These are phyloP conservation scores for Suhomyces coccinellae DNA, from an alignment of 1,139 yeast species.

Conservation along the genomic window DNA sequence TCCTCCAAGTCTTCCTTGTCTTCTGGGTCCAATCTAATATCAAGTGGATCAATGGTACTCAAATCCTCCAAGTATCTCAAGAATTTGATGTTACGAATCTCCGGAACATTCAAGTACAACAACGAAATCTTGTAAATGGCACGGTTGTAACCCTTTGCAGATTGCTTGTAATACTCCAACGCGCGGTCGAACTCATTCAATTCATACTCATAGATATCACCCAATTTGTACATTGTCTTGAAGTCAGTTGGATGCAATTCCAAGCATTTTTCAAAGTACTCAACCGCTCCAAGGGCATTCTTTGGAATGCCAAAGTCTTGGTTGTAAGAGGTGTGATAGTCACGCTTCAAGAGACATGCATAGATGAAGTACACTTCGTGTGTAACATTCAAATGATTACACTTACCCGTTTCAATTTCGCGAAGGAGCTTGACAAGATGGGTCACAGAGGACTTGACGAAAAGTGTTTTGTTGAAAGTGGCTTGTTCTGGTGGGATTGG, in stretches of 20 bases:
- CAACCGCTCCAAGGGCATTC: slow-evolving; percentile 32
- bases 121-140: slow-evolving; percentile 47
- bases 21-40: slow-evolving; percentile 37
- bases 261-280: slow-evolving; percentile 36
- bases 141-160: slow-evolving; percentile 48
- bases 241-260: slow-evolving; percentile 34
- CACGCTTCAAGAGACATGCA: slow-evolving; percentile 43
- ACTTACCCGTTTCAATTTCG: slow-evolving; percentile 32
- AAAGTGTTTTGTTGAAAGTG: slow-evolving; percentile 35
- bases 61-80: slow-evolving; percentile 41
- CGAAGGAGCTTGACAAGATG: slow-evolving; percentile 41
- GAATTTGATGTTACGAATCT: slow-evolving; percentile 36
- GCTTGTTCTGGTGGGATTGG: slow-evolving; percentile 34
- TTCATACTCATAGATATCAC: slow-evolving; percentile 44
- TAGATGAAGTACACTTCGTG: slow-evolving; percentile 36
- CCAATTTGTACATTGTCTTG: slow-evolving; percentile 41
- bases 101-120: slow-evolving; percentile 38
- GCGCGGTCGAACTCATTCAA: slow-evolving; percentile 34
- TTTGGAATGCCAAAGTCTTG: slow-evolving; percentile 42
- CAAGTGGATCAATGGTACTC: slow-evolving; percentile 37
- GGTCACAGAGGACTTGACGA: slow-evolving; percentile 42
- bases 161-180: slow-evolving; percentile 35
- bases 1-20: slow-evolving; percentile 46
- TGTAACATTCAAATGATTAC: slow-evolving; percentile 25
- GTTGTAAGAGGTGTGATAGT: slow-evolving; percentile 30